Evolutionary conservation across 257 asterid genomes (phyloP).

Genomic region (Jaltomata sinuosa): DNA sequence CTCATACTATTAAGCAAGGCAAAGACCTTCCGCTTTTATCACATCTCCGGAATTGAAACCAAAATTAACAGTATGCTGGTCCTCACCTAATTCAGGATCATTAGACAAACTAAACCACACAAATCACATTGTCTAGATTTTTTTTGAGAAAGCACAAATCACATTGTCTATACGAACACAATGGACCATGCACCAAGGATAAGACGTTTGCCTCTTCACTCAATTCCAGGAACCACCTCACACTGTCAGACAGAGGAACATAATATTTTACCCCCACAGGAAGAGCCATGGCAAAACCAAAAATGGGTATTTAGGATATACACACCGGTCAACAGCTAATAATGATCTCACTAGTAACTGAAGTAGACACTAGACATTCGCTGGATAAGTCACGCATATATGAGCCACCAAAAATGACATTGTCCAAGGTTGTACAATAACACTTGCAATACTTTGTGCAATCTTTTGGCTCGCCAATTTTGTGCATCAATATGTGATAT

Average conservation of each 20-base stretch:
- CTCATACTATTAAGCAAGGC: background rate
- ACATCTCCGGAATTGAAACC: background rate
- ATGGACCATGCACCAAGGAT: background rate
- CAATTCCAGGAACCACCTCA: background rate
- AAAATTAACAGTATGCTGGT: background rate
- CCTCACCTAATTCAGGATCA: background rate
- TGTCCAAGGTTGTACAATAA: background rate
- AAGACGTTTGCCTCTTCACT: background rate
- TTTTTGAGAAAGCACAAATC: no score
- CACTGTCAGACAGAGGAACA: background rate
- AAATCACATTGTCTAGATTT: background rate
- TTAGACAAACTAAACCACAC: background rate
- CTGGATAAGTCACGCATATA: background rate
- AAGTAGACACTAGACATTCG: background rate
- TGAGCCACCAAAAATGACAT: background rate
- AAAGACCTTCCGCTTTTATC: background rate
- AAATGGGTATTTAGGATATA: background rate
- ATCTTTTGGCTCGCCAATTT: background rate
- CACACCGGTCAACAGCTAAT: background rate
- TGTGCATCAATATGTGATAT: background rate
- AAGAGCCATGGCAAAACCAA: background rate
- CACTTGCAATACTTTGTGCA: background rate
- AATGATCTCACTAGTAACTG: background rate
- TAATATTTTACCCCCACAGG: background rate
- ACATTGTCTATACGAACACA: background rate